Percentiles rank a stretch among this genome's conserved stretches.
Conservation (phyloP, 164 flowering plant genomes). For the Tinospora cordifolia region DNA sequence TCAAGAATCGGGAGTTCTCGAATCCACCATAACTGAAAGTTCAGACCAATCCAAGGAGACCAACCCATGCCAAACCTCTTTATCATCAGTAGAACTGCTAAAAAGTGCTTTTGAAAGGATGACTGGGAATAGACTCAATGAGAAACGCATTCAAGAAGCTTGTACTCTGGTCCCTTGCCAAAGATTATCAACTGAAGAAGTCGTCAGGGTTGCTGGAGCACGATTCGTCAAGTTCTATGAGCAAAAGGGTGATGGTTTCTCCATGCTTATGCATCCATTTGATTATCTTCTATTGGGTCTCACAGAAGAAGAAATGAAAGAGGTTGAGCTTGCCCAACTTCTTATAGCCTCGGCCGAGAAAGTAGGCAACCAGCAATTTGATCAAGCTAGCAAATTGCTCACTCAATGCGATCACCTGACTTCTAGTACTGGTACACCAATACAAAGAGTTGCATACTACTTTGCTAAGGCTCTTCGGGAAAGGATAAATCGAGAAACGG, state of each 20-base stretch:
- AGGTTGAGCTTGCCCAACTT: constrained; percentile 38
- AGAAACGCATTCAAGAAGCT: constrained; percentile 5
- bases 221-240: constrained; percentile 28
- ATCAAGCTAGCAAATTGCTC: constrained; percentile 34
- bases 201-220: constrained; percentile 42
- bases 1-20: constrained; percentile 13
- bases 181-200: constrained; percentile 31
- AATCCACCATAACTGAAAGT: constrained; percentile 4
- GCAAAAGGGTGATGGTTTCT: constrained; percentile 7
- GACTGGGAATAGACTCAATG: constrained; percentile 15
- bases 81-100: constrained; percentile 29
- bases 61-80: constrained; percentile 5
- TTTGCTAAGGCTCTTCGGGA: constrained; percentile 46
- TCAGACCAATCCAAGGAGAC: constrained; percentile 17
- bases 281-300: constrained; percentile 23
- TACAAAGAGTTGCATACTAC: constrained; percentile 44
- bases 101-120: constrained; percentile 20
- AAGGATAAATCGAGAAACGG: constrained; percentile 40
- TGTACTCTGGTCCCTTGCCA: neutral
- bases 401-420: constrained; percentile 29
- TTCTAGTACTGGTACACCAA: constrained; percentile 33
- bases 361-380: constrained; percentile 37
- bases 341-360: constrained; percentile 53
- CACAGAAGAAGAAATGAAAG: constrained; percentile 30
- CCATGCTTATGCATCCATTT: constrained; percentile 24